Base-by-base conservation (phyloP, 2,329 filamentous ascomycete species). In the Celoporthe dispersa region DNA sequence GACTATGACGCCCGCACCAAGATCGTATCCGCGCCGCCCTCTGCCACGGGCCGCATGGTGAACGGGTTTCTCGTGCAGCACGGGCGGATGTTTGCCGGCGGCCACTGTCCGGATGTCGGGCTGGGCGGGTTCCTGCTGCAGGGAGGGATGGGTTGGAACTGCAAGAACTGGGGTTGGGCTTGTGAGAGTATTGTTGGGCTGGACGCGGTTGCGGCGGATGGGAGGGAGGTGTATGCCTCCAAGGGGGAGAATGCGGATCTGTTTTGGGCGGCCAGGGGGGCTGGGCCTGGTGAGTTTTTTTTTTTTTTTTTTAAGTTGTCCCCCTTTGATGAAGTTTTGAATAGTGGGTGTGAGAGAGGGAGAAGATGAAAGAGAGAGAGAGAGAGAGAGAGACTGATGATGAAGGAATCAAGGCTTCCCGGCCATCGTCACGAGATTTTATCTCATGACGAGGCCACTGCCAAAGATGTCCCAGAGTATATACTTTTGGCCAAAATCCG, bases 131-230 rank as follows among this genome's bases (percentile, higher is more conserved):
- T 87, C 71, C 74, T 88, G 31, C 75, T 88, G 19, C 85, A 87
- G 73, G 86, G 86, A 0, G 86, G 86, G 1, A 87, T 88, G 84
- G 86, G 86, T 0, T 88, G 86, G 86, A 87, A 87, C 73, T 86
- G 83, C 73, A 84, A 82, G 75, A 85, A 84, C 71, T 87, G 85
- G 85, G 86, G 86, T 0, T 87, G 84, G 83, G 84, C 84, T 0
- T 87, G 85, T 68, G 82, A 86, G 73, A 76, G 77, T 19, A 77
- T 87, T 1, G 67, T 79, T 2, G 83, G 78, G 1, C 73, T 86
- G 12, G 84, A 86, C 68, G 83, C 85, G 1, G 83, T 86, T 1
- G 84, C 83, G 1, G 84, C 84, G 0, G 76, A 82, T 8, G 84
- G 80, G 0, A 74, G 79, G 68, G 73, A 77, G 69, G 70, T 82